Evolutionary conservation across 2,329 filamentous ascomycete genomes (phyloP), one percentile per base, ranked within the genome.

Genomic region (Ascochyta lentis): DNA sequence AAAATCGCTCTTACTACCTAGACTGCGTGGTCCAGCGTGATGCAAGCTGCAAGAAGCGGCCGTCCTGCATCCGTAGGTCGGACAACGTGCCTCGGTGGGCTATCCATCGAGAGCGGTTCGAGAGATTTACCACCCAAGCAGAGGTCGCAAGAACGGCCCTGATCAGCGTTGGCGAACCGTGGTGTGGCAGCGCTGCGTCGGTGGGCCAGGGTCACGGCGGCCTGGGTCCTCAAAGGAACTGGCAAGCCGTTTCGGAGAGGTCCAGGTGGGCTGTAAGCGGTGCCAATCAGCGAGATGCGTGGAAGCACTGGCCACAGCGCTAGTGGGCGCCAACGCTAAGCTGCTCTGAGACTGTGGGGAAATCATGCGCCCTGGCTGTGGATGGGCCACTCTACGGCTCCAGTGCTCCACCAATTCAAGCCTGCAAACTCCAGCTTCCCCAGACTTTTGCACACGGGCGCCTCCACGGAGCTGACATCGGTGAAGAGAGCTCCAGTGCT

Each of bases 371-470:
- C 42, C 16, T 16, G 38, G 29, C 40, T 26, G 24, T 53, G 47
- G 41, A 45, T 43, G 49, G 54, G 16, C 52, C 56, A 52, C 52
- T 42, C 26, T 49, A 41, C 27, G 19, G 19, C 19, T 19, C 19
- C 19, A 19, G 19, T 19, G 19, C 19, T 19, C 19, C 19, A 19
- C 19, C 19, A 19, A 19, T 47, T 35, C 27, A 47, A 46, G 23
- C 35, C 42, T 47, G 54, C 54, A 58, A 39, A 55, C 46, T 59
- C 55, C 58, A 61, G 62, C 56, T 69, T 65, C 65, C 65, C 66
- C 65, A 67, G 65, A 57, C 65, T 69, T 64, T 54, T 48, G 45
- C 46, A 41, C 58, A 56, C 46, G 49, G 50, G 54, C 59, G 58
- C 46, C 44, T 44, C 46, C 52, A 31, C 41, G 40, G 43, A 43